Conservation (phyloP, 23 red algal genomes). For the Porphyridium purpureum region DNA sequence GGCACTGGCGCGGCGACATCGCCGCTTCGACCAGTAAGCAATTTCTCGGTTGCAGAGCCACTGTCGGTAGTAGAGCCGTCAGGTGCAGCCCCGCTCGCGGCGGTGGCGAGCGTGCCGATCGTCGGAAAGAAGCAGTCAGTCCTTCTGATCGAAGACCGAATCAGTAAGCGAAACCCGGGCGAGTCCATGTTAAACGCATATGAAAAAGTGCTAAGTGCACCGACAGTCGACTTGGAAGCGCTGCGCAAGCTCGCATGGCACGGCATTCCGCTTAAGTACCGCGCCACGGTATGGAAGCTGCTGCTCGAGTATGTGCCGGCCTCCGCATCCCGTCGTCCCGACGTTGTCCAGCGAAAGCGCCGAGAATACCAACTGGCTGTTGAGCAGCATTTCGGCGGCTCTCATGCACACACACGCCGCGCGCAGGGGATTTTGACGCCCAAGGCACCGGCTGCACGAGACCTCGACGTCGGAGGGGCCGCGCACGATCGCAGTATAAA, state of each 20-base stretch:
- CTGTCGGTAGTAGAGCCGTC: too few species aligned
- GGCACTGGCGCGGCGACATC: too few species aligned
- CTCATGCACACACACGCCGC: conserved; percentile 9
- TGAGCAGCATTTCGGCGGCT: conserved; percentile 9
- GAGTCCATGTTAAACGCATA: too few species aligned
- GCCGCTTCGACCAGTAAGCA: too few species aligned
- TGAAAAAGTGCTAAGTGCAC: too few species aligned
- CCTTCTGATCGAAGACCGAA: too few species aligned
- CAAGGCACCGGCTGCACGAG: conserved; percentile 1
- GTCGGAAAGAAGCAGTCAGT: too few species aligned
- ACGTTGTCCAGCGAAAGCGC: conserved; percentile 12
- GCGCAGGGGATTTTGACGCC: not conserved
- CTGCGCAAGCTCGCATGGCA: conserved; percentile 47
- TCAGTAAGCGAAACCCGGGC: too few species aligned
- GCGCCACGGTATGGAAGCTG: conserved; percentile 52
- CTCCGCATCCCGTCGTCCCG: not conserved
- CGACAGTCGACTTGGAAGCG: not conserved
- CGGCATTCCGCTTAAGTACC: conserved; percentile 19
- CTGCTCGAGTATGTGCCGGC: conserved; percentile 48
- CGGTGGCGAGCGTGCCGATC: too few species aligned
- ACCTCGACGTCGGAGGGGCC: not conserved
- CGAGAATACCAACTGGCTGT: conserved; percentile 38
- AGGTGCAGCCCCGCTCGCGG: too few species aligned
- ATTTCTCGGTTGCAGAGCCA: too few species aligned
- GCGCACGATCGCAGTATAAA: not conserved